Evolutionary conservation across 2,329 filamentous ascomycete species (phyloP).

Genomic region (Raffaelea ambrosiae): DNA sequence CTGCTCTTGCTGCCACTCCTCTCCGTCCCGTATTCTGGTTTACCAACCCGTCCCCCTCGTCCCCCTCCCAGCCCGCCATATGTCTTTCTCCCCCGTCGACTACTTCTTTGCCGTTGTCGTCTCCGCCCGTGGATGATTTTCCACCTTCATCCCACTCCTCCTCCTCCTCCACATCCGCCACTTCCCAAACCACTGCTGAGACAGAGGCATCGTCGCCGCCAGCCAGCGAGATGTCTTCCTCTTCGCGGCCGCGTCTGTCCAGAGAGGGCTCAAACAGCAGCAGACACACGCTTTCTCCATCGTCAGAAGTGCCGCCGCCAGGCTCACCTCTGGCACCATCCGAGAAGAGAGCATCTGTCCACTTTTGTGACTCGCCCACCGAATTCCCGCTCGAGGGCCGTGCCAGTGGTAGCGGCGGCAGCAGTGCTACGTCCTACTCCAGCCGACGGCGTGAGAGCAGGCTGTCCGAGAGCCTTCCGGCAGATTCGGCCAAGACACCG

Average conservation of each 20-base stretch:
- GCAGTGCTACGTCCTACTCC: not conserved
- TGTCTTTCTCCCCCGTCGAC: not conserved
- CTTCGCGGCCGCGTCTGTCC: not conserved
- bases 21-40: too few species aligned
- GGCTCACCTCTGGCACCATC: not conserved
- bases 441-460: too few species aligned
- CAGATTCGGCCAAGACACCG: too few species aligned
- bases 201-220: not conserved
- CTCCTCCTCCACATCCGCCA: not conserved
- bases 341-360: conserved; percentile 1
- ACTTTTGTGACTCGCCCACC: conserved; percentile 1
- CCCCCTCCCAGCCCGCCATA: not conserved
- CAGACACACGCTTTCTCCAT: not conserved
- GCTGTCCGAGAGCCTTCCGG: too few species aligned
- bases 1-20: too few species aligned
- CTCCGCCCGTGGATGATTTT: not conserved
- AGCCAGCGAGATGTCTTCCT: not conserved
- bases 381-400: too few species aligned
- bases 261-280: not conserved
- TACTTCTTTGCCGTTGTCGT: not conserved
- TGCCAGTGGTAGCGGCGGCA: not conserved
- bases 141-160: not conserved
- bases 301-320: not conserved
- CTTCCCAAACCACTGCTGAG: not conserved
- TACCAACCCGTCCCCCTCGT: not conserved